Conservation (phyloP, 116 monocot species). For the Papilionanthe hybrid region DNA sequence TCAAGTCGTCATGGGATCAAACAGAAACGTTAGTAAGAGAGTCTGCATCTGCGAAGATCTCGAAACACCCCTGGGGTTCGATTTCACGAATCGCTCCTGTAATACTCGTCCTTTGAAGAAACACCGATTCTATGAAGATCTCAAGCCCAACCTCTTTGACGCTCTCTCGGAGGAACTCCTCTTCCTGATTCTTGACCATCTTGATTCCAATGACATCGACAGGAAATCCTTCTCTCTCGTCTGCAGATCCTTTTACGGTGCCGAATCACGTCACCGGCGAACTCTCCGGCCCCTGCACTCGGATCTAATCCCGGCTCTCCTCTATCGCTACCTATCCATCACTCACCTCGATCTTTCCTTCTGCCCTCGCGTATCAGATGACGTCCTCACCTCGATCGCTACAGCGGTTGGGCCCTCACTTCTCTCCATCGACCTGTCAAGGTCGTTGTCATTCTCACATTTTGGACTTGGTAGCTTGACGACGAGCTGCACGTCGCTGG, state of each 20-base stretch:
- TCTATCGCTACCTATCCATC: constrained; percentile 42
- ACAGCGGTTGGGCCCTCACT: constrained; percentile 14
- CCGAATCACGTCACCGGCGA: constrained; percentile 66
- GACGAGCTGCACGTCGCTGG: constrained; percentile 27
- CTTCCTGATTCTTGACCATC: constrained; percentile 50
- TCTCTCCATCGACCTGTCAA: constrained; percentile 49
- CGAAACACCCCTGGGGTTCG: background rate
- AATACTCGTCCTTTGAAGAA: constrained; percentile 16
- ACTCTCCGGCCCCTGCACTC: constrained; percentile 44
- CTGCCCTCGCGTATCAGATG: constrained; percentile 52
- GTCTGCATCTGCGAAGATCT: background rate
- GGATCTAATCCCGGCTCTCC: constrained; percentile 40
- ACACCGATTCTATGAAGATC: constrained; percentile 9
- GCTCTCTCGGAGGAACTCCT: constrained; percentile 55
- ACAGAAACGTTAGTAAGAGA: background rate
- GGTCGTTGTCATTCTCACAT: constrained; percentile 31
- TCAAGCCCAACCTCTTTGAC: constrained; percentile 28
- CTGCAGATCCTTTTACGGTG: constrained; percentile 37
- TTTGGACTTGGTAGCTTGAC: constrained; percentile 31
- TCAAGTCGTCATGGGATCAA: background rate
- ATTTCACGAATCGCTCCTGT: background rate
- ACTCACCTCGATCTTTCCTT: constrained; percentile 49
- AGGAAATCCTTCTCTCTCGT: constrained; percentile 62
- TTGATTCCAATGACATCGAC: constrained; percentile 23
- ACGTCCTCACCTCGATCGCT: constrained; percentile 26